These are phyloP conservation scores for Lasiodiplodia gonubiensis DNA, from an alignment of 2,329 filamentous ascomycete genomes.

Conservation along the genomic window DNA sequence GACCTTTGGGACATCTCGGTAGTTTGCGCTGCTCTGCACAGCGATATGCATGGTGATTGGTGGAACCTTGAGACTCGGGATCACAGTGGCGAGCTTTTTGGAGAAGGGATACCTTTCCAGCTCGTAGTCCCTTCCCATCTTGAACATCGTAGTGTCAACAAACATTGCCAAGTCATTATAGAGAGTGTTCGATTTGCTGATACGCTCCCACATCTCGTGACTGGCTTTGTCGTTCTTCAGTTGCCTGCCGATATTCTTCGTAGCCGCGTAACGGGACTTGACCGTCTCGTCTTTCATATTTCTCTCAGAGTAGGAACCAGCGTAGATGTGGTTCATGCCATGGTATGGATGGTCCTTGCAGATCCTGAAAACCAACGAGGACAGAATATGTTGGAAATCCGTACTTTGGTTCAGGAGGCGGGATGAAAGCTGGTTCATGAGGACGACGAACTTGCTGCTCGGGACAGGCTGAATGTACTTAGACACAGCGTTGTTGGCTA, in stretches of 20 bases:
- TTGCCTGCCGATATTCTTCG: conserved; percentile 68
- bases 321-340: conserved; percentile 96
- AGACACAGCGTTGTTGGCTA: conserved; percentile 77
- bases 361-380: conserved; percentile 77
- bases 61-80: conserved; percentile 73
- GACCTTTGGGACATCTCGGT: conserved; percentile 77
- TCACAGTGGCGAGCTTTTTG: conserved; percentile 64
- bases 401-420: conserved; percentile 74
- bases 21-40: conserved; percentile 74
- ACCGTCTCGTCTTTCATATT: conserved; percentile 73
- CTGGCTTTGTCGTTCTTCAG: conserved; percentile 61
- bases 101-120: conserved; percentile 70
- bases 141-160: conserved; percentile 68
- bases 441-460: conserved; percentile 85
- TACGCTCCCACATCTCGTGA: conserved; percentile 68
- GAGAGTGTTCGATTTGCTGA: conserved; percentile 75
- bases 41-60: conserved; percentile 84
- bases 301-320: conserved; percentile 68
- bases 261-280: conserved; percentile 74
- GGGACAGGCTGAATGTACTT: conserved; percentile 75
- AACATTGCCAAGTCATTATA: conserved; percentile 69
- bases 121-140: conserved; percentile 67
- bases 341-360: conserved; percentile 95
- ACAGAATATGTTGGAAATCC: conserved; percentile 77
- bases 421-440: conserved; percentile 98